Conservation (phyloP, 2,329 filamentous ascomycete genomes). For the Kalaharituber pfeilii region DNA sequence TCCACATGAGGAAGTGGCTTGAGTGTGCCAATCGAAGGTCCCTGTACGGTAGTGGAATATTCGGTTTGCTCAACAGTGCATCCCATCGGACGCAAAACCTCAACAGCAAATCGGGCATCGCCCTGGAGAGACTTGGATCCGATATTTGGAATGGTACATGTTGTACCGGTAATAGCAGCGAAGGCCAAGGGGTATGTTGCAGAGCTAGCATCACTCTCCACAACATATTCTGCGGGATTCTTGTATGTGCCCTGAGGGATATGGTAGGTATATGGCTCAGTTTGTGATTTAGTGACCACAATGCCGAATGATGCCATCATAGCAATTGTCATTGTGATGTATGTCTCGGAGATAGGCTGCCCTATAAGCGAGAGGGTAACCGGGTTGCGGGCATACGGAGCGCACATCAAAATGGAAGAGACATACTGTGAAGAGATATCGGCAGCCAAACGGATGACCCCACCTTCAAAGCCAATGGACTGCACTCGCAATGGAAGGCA, state of each 20-base stretch:
- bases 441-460: conserved; percentile 76
- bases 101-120: conserved; percentile 81
- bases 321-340: conserved; percentile 96
- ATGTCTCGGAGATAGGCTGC: conserved; percentile 89
- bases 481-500: conserved; percentile 71
- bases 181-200: conserved; percentile 90
- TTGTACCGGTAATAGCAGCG: conserved; percentile 88
- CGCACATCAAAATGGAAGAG: conserved; percentile 89
- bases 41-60: conserved; percentile 79
- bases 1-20: conserved; percentile 67
- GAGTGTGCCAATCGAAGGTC: conserved; percentile 56
- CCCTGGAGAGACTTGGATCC: conserved; percentile 82
- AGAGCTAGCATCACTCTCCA: conserved; percentile 95
- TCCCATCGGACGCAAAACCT: conserved; percentile 83
- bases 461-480: conserved; percentile 70
- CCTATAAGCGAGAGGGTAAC: conserved; percentile 80
- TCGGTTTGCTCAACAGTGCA: conserved; percentile 73
- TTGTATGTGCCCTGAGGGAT: conserved; percentile 71
- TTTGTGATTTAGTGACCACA: conserved; percentile 54
- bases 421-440: conserved; percentile 99
- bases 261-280: conserved; percentile 78
- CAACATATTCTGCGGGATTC: conserved; percentile 70
- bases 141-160: conserved; percentile 91
- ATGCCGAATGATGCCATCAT: conserved; percentile 96
- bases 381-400: conserved; percentile 85